phyloP scores from a whole-genome alignment of 2,329 filamentous ascomycete species.

The Pseudogymnoascus sp. region DNA sequence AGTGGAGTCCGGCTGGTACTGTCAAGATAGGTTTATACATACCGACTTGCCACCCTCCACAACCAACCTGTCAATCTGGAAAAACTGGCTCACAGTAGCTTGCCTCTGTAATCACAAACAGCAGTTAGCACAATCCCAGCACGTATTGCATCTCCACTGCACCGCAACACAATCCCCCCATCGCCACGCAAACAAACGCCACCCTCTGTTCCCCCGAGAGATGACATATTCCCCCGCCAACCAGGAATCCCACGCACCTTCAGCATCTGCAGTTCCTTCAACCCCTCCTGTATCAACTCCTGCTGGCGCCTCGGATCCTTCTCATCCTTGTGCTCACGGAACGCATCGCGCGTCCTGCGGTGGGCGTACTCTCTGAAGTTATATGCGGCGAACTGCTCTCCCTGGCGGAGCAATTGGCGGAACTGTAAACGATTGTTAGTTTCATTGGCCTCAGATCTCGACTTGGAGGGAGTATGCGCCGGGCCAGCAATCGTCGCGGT shows the following conservation, averaged over 20 bases:
- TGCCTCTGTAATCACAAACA: conserved; percentile 59
- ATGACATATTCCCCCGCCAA: background rate
- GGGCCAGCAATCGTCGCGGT: background rate
- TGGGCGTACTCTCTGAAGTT: conserved; percentile 97
- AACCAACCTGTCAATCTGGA: conserved; percentile 82
- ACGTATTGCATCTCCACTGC: background rate
- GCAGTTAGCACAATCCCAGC: conserved; percentile 14
- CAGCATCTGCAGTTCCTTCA: conserved; percentile 79
- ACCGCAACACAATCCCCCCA: background rate
- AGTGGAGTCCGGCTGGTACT: background rate
- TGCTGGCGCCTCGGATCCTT: conserved; percentile 70
- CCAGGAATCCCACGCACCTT: conserved; percentile 57
- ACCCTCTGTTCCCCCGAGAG: background rate
- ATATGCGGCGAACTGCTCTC: conserved; percentile 82
- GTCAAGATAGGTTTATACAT: conserved; percentile 28
- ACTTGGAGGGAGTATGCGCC: too few relatives aligned
- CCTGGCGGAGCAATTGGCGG: conserved; percentile 80
- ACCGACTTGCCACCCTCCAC: conserved; percentile 81
- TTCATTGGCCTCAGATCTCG: too few relatives aligned
- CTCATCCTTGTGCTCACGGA: conserved; percentile 69
- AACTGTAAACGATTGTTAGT: conserved; percentile 48
- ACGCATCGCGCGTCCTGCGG: conserved; percentile 82
- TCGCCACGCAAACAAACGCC: background rate
- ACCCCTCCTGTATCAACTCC: conserved; percentile 78
- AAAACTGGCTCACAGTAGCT: conserved; percentile 92